Evolutionary conservation across 169 alveolate species (phyloP).

Genomic region (Plasmodium yoelii): DNA sequence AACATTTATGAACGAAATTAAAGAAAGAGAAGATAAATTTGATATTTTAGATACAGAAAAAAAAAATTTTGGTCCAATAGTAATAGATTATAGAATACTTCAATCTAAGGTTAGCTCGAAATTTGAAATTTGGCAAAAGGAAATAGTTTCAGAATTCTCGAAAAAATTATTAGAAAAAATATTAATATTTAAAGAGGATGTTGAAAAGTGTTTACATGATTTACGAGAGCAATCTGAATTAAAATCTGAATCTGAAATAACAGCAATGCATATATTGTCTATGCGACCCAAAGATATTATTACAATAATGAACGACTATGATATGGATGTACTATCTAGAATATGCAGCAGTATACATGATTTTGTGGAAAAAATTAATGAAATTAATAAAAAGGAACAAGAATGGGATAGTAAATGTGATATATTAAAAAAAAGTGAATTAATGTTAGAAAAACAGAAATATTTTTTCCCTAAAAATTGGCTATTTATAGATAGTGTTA

Average conservation of each 20-base stretch:
- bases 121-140: constrained; percentile 97
- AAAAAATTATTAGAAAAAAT: constrained; percentile 88
- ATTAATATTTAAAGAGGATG: constrained; percentile 63
- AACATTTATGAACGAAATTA: constrained; percentile 93
- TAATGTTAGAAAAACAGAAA: constrained; percentile 92
- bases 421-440: constrained; percentile 90
- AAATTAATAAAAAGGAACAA: constrained; percentile 88
- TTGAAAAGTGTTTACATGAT: constrained; percentile 76
- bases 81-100: constrained; percentile 92
- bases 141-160: constrained; percentile 94
- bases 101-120: constrained; percentile 87
- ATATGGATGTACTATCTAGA: constrained; percentile 80
- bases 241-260: constrained; percentile 76
- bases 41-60: constrained; percentile 92
- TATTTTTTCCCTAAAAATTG: constrained; percentile 93
- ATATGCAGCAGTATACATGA: constrained; percentile 86
- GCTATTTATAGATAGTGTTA: constrained; percentile 93
- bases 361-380: constrained; percentile 92
- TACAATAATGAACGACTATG: constrained; percentile 80
- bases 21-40: constrained; percentile 92
- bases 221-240: constrained; percentile 79
- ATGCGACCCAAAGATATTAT: constrained; percentile 81
- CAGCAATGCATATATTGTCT: constrained; percentile 83
- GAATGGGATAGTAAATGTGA: constrained; percentile 92
- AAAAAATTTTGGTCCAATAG: constrained; percentile 94